Evolutionary conservation across 208 protist genomes (phyloP).

Genomic region (Angomonas ambiguus): DNA sequence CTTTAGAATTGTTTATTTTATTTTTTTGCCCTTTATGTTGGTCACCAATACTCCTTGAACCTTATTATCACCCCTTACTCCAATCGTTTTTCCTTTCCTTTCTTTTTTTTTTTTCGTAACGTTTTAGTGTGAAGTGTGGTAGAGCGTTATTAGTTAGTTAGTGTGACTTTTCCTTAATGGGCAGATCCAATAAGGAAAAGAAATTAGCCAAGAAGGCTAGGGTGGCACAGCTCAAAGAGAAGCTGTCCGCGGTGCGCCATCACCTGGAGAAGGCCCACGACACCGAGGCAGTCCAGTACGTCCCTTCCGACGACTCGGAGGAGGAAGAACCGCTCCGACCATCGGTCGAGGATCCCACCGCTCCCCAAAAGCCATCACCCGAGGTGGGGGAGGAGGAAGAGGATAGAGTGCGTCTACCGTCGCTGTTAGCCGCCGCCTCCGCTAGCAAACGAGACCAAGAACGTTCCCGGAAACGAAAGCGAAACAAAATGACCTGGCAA

Average conservation of each 20-base stretch:
- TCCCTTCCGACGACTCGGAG: constrained; percentile 11
- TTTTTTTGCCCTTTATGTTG: not conserved
- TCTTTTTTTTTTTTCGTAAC: not conserved
- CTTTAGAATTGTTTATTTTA: not conserved
- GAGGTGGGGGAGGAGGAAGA: constrained; percentile 18
- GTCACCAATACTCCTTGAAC: not conserved
- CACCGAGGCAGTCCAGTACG: constrained; percentile 21
- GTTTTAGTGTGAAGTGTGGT: too few relatives aligned
- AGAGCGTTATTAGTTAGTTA: too few relatives aligned
- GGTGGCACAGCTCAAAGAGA: constrained; percentile 29
- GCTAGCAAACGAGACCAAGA: constrained; percentile 10
- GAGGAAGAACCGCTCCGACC: not conserved
- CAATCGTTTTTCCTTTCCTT: not conserved
- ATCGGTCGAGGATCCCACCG: constrained; percentile 1
- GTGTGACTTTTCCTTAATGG: too few relatives aligned
- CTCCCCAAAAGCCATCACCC: too few relatives aligned
- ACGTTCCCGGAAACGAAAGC: constrained; percentile 30
- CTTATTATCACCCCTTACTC: not conserved
- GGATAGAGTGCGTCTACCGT: constrained; percentile 20
- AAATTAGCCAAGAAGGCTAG: constrained; percentile 22
- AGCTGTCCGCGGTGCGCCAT: constrained; percentile 18
- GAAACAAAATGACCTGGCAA: constrained; percentile 57
- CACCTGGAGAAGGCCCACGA: constrained; percentile 20
- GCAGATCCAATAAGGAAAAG: constrained; percentile 37
- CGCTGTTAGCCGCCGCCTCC: constrained; percentile 15